phyloP scores from a whole-genome alignment of 2,329 filamentous ascomycete genomes.

The Monascus ruber region DNA sequence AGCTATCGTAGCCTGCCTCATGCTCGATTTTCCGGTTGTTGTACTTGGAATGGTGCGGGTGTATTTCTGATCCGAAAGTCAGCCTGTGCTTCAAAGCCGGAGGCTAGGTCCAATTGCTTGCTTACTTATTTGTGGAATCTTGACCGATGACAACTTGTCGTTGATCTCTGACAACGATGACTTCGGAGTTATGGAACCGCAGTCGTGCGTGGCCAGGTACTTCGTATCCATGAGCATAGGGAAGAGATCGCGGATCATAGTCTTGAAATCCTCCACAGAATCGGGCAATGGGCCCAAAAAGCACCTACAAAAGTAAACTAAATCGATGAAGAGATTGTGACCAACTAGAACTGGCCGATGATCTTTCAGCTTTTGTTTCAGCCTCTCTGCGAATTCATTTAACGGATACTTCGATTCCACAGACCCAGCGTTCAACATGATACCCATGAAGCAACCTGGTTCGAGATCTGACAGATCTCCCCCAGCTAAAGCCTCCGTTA shows the following conservation, averaged over 20 bases:
- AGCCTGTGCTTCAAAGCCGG: not conserved
- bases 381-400: constrained; percentile 15
- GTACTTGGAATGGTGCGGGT: constrained; percentile 22
- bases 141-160: constrained; percentile 12
- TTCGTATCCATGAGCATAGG: constrained; percentile 52
- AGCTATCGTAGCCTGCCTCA: constrained; percentile 54
- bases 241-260: constrained; percentile 41
- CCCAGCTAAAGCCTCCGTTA: constrained; percentile 35
- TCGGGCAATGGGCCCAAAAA: constrained; percentile 50
- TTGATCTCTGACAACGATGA: constrained; percentile 23
- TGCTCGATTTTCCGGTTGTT: constrained; percentile 25
- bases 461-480: constrained; percentile 29
- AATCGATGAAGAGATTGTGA: constrained; percentile 52
- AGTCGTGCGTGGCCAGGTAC: constrained; percentile 49
- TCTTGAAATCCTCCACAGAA: constrained; percentile 43
- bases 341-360: constrained; percentile 45
- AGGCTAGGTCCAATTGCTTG: not conserved
- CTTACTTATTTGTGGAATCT: constrained; percentile 21
- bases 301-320: constrained; percentile 50
- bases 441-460: constrained; percentile 18
- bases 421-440: constrained; percentile 8
- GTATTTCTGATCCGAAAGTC: constrained; percentile 13
- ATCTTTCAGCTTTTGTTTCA: constrained; percentile 32
- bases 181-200: constrained; percentile 38
- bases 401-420: constrained; percentile 10